phyloP scores from a whole-genome alignment of 2,329 filamentous ascomycete species.

The Blastomyces silverae region DNA sequence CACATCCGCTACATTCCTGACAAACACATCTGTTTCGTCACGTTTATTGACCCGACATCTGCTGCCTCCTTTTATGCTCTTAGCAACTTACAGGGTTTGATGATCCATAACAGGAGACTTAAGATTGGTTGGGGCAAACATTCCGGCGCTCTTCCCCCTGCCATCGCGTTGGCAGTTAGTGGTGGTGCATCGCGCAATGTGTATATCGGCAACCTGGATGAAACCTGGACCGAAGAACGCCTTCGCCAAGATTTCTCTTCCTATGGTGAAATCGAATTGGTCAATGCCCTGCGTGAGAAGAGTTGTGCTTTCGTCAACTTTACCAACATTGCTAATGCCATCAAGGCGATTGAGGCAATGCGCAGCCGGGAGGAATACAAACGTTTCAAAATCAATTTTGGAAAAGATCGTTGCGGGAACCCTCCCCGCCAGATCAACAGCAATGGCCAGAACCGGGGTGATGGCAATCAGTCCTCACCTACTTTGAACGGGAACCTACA shows the following conservation, averaged over 20 bases:
- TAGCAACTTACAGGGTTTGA: conserved; percentile 93
- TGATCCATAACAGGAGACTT: conserved; percentile 96
- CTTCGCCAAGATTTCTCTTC: conserved; percentile 94
- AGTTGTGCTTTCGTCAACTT: conserved; percentile 99
- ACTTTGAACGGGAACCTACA: conserved; percentile 51
- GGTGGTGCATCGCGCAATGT: conserved; percentile 97
- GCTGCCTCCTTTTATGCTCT: conserved; percentile 96
- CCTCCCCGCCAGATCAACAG: conserved; percentile 78
- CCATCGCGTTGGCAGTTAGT: conserved; percentile 91
- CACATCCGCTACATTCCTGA: conserved; percentile 99
- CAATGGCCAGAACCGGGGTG: conserved; percentile 50
- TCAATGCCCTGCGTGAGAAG: conserved; percentile 95
- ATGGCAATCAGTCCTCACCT: conserved; percentile 50
- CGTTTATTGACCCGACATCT: conserved; percentile 96
- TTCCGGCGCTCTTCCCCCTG: conserved; percentile 88
- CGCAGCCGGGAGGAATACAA: conserved; percentile 93
- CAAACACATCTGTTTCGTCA: conserved; percentile 99
- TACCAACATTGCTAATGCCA: conserved; percentile 98
- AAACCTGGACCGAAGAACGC: conserved; percentile 94
- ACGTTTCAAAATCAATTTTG: conserved; percentile 99
- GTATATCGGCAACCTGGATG: conserved; percentile 94
- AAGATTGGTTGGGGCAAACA: conserved; percentile 99
- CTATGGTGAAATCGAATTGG: conserved; percentile 94
- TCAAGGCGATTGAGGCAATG: conserved; percentile 97
- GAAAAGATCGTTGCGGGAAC: conserved; percentile 97